Base-by-base conservation (phyloP, 2,329 filamentous ascomycete species). In the Didymella segeticola region DNA sequence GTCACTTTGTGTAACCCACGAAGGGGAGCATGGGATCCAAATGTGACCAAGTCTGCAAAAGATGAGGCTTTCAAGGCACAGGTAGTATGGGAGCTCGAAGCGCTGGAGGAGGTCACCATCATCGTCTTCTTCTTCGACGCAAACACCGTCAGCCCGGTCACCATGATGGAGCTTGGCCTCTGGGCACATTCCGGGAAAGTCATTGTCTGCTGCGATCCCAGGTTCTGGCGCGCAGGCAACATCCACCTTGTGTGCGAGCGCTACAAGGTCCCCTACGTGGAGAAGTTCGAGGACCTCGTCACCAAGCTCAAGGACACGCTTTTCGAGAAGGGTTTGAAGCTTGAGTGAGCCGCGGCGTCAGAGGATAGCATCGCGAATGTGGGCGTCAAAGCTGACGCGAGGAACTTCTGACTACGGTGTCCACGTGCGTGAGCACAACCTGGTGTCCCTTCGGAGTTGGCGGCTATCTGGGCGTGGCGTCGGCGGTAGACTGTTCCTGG, bases 11-110 rank as follows among this genome's bases (percentile, higher is more conserved):
- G 81, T 68, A 83, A 89, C 59, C 86, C 86, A 0, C 74, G 79
- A 8, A 80, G 85, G 1, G 52, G 73, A 5, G 78, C 83, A 64
- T 89, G 86, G 86, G 79, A 86, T 62, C 64, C 68, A 8, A 78
- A 71, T 1, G 85, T 82, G 79, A 71, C 58, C 12, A 81, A 86
- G 47, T 79, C 56, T 11, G 59, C 56, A n/a, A 59, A 56, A 26
- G 56, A 80, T 52, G 56, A 59, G 2, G 77, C 73, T 0, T 88
- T 83, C 70, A 69, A 69, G 8, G 70, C 80, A 31, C 86, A 89
- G 66, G 78, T 85, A 0, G 70, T 78, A 25, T 89, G 86, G 86
- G 86, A 89, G 73, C 75, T 88, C 2, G 75, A 80, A 14, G 83
- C 78, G 69, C 80, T 85, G 58, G 80, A 83, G 12, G 56, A 58